A percentile compares a stretch with the other conserved stretches of the same genome.
Evolutionary conservation across 352 stramenopile species (phyloP).

Genomic region (Phytophthora citricola): DNA sequence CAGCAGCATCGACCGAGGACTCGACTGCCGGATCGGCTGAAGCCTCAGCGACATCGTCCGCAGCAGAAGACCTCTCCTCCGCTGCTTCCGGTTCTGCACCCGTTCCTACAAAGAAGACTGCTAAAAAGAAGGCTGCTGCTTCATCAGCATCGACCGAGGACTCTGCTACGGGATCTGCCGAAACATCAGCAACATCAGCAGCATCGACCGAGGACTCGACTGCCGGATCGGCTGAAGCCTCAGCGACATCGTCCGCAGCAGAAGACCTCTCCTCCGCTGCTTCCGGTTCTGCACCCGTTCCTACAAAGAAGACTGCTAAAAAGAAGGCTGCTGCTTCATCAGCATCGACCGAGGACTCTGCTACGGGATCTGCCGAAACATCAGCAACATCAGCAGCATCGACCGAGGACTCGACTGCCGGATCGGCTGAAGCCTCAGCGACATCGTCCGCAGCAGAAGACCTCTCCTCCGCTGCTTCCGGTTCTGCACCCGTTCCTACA

Average conservation of each 20-base stretch:
- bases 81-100: not conserved
- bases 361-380: no score
- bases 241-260: not conserved
- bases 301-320: not conserved
- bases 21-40: not conserved
- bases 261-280: not conserved
- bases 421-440: no score
- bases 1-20: no score
- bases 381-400: no score
- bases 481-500: no score
- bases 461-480: no score
- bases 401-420: not conserved
- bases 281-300: not conserved
- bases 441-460: no score
- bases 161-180: not conserved
- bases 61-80: not conserved
- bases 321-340: not conserved
- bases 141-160: not conserved
- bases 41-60: not conserved
- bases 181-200: no score
- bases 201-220: not conserved
- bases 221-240: not conserved
- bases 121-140: not conserved
- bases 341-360: conserved; percentile 1
- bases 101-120: not conserved